These are phyloP conservation scores for Myriosclerotinia duriaeana DNA, from an alignment of 2,329 filamentous ascomycete species.

Conservation along the genomic window DNA sequence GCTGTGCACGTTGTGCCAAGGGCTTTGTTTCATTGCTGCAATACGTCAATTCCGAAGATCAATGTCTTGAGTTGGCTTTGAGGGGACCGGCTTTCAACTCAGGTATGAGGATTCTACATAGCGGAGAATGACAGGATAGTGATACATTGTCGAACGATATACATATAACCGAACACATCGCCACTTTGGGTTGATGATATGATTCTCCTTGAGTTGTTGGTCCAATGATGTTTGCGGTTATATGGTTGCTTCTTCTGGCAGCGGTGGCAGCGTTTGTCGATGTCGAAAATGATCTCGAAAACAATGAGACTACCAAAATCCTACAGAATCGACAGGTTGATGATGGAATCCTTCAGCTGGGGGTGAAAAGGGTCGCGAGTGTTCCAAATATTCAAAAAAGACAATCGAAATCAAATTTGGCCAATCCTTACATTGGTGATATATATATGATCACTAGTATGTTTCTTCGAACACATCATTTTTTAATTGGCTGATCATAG, in stretches of 20 bases:
- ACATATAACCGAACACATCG: conserved; percentile 1
- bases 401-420: conserved; percentile 6
- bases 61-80: conserved; percentile 16
- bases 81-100: not conserved
- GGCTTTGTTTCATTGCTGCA: conserved; percentile 2
- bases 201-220: not conserved
- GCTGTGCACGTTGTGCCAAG: not conserved
- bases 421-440: conserved; percentile 18
- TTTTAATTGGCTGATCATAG: not conserved
- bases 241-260: not conserved
- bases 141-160: not conserved
- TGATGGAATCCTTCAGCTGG: conserved; percentile 15
- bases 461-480: not conserved
- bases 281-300: not conserved
- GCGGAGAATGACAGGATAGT: conserved; percentile 4
- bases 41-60: not conserved
- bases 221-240: conserved; percentile 12
- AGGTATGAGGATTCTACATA: not conserved
- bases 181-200: not conserved
- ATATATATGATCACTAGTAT: conserved; percentile 22
- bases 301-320: not conserved
- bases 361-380: conserved; percentile 1
- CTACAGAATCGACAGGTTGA: conserved; percentile 3
- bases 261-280: not conserved
- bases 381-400: conserved; percentile 12